Conservation (phyloP, 176 grass and related monocot genomes). For the Pontederia crassipes region DNA sequence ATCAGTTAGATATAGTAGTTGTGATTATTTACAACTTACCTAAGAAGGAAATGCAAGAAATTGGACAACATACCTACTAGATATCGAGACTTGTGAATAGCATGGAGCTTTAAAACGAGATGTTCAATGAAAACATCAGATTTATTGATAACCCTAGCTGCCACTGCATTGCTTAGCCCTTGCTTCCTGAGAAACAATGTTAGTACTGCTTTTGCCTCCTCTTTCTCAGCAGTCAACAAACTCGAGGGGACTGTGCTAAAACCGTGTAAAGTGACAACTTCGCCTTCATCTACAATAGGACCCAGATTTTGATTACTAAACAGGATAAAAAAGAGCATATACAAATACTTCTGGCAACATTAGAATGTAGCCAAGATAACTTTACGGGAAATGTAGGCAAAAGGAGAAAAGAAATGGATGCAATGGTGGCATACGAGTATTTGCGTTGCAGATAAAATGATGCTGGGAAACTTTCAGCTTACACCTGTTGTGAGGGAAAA, state of each 20-base stretch:
- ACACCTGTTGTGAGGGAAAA: slow-evolving; percentile 4
- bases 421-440: not conserved
- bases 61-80: slow-evolving; percentile 43
- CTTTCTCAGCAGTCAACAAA: slow-evolving; percentile 68
- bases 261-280: slow-evolving; percentile 12
- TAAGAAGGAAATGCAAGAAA: not conserved
- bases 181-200: slow-evolving; percentile 72
- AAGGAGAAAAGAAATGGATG: not conserved
- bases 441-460: slow-evolving; percentile 5
- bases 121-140: slow-evolving; percentile 77
- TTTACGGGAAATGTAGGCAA: not conserved
- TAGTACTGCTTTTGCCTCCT: slow-evolving; percentile 90
- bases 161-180: slow-evolving; percentile 62
- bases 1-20: not conserved
- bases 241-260: slow-evolving; percentile 39
- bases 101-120: slow-evolving; percentile 62
- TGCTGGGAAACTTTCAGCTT: slow-evolving; percentile 3
- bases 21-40: not conserved
- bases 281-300: slow-evolving; percentile 1
- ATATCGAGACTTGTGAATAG: slow-evolving; percentile 70
- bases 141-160: slow-evolving; percentile 69
- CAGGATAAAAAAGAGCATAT: not conserved
- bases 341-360: not conserved
- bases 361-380: not conserved
- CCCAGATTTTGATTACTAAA: not conserved